A percentile compares a stretch with the other conserved stretches of the same genome.
These are phyloP conservation scores for Teratosphaeria nubilosa DNA, from an alignment of 2,329 filamentous ascomycete genomes.

Conservation along the genomic window DNA sequence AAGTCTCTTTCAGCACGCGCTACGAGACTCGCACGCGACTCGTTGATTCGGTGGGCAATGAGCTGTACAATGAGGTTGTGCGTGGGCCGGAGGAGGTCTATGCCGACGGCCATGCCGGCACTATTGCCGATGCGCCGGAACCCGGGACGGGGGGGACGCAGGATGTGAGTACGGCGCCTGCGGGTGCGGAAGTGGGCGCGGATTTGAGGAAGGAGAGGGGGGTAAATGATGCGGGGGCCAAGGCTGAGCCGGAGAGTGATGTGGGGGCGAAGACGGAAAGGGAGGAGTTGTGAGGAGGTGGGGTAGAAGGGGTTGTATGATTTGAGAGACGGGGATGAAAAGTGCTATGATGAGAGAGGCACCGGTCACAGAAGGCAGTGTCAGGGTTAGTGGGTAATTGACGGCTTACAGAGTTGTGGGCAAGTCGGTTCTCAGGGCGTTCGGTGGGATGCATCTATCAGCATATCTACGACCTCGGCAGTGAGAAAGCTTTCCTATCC, in stretches of 20 bases:
- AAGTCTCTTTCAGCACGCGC: slow-evolving; percentile 88
- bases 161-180: slow-evolving; percentile 29
- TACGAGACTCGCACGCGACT: slow-evolving; percentile 91
- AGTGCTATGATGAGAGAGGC: neutral
- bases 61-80: slow-evolving; percentile 46
- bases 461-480: too few relatives aligned
- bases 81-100: slow-evolving; percentile 22
- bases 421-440: too few relatives aligned
- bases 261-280: slow-evolving; percentile 11
- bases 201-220: slow-evolving; percentile 37
- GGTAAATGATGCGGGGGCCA: slow-evolving; percentile 24
- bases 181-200: slow-evolving; percentile 29
- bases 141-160: slow-evolving; percentile 41
- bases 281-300: slow-evolving; percentile 14
- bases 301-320: neutral
- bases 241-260: slow-evolving; percentile 15
- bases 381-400: too few relatives aligned
- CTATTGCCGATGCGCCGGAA: slow-evolving; percentile 47
- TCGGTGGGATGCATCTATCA: too few relatives aligned
- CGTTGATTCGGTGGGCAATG: slow-evolving; percentile 69
- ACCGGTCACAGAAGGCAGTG: neutral
- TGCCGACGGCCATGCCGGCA: slow-evolving; percentile 29
- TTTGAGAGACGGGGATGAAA: neutral
- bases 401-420: too few relatives aligned
- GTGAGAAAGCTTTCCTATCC: too few relatives aligned